Evolutionary conservation across 352 stramenopile species (phyloP).

Genomic region (Pythium rhizo-oryzae): DNA sequence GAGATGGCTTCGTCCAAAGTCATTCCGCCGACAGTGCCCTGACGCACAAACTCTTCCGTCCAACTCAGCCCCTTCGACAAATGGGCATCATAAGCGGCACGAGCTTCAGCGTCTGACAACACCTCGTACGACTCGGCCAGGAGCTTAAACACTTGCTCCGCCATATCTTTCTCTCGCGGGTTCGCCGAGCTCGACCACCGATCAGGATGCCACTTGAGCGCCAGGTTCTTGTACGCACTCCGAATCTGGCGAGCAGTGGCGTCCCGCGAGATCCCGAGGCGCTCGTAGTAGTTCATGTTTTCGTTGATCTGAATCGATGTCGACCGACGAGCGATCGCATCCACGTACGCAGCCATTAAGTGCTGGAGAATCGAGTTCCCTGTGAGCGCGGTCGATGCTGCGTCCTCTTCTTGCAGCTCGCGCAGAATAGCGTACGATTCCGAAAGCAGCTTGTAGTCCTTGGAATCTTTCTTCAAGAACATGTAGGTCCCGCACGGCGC

Average conservation of each 20-base stretch:
- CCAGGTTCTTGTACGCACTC: conserved; percentile 71
- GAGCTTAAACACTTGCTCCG: conserved; percentile 83
- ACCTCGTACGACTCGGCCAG: conserved; percentile 86
- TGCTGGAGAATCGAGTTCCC: conserved; percentile 82
- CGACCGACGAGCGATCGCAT: conserved; percentile 66
- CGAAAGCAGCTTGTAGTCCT: conserved; percentile 55
- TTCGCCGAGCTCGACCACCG: conserved; percentile 59
- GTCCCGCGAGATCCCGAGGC: conserved; percentile 67
- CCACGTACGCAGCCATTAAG: conserved; percentile 83
- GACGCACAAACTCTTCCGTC: conserved; percentile 75
- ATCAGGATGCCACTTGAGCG: conserved; percentile 89
- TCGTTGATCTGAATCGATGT: conserved; percentile 82
- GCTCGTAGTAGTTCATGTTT: conserved; percentile 86
- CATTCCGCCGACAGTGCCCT: conserved; percentile 82
- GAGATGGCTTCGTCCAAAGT: conserved; percentile 83
- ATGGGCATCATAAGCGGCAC: conserved; percentile 68
- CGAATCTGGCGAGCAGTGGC: conserved; percentile 70
- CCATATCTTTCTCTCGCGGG: conserved; percentile 62
- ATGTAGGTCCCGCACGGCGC: conserved; percentile 75
- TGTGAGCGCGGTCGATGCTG: conserved; percentile 56
- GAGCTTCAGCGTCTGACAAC: conserved; percentile 63
- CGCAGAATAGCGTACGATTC: conserved; percentile 46
- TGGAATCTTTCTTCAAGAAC: conserved; percentile 66
- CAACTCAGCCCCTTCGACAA: conserved; percentile 49
- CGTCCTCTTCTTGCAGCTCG: conserved; percentile 48